phyloP scores from a whole-genome alignment of 176 grass and related monocot genomes.

The Triticum timopheevii region DNA sequence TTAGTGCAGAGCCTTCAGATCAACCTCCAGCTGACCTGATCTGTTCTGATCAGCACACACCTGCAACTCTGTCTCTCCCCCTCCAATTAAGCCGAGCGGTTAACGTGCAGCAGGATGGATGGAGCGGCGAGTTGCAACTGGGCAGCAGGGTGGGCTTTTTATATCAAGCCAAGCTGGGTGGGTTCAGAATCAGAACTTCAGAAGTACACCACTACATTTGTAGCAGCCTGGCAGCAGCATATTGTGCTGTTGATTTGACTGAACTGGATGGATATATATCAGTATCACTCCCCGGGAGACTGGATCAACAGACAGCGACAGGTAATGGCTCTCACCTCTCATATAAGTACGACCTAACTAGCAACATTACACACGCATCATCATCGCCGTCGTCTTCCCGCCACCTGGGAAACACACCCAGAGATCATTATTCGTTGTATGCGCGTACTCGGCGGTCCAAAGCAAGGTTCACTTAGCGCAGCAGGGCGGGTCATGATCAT shows the following conservation, averaged over 20 bases:
- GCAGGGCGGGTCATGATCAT: too few species aligned
- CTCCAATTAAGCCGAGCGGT: too few species aligned
- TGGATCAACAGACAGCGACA: constrained; percentile 22
- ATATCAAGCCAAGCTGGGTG: constrained; percentile 18
- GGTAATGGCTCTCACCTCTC: constrained; percentile 12
- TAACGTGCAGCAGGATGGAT: too few species aligned
- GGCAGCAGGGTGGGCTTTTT: neutral
- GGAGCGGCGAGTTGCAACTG: neutral
- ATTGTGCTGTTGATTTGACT: neutral
- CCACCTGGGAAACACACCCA: neutral
- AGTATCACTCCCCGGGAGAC: neutral
- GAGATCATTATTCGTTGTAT: neutral
- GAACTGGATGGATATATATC: constrained; percentile 27
- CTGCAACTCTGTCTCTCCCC: too few species aligned
- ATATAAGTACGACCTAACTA: neutral
- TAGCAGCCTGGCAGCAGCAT: neutral
- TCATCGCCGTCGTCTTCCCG: neutral
- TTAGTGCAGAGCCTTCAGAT: too few species aligned
- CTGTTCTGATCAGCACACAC: too few species aligned
- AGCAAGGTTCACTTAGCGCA: neutral
- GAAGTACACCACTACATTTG: too few species aligned
- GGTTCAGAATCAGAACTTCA: too few species aligned
- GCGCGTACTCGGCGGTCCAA: too few species aligned
- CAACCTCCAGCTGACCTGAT: too few species aligned
- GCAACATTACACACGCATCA: neutral